Percentiles rank a stretch among this genome's conserved stretches.
Evolutionary conservation across 805 yeast species (phyloP).

Genomic region (Hemisphaericaspora nanyangensis): DNA sequence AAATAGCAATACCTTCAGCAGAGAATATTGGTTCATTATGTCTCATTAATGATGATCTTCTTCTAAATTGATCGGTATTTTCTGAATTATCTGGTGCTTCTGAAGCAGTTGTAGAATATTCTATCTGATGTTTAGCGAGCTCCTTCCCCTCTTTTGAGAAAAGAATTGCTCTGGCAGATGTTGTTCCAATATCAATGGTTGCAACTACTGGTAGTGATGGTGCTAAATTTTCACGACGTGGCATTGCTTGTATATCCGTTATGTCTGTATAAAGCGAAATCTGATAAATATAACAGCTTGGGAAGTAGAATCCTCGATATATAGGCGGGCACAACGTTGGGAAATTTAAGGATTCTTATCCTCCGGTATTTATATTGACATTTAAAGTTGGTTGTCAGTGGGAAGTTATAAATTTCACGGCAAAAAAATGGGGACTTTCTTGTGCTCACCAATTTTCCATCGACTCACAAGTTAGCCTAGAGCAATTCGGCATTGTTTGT

Average conservation of each 20-base stretch:
- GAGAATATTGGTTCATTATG: slow-evolving; percentile 60
- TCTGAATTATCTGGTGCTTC: slow-evolving; percentile 42
- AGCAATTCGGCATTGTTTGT: too few relatives aligned
- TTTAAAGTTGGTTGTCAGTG: too few relatives aligned
- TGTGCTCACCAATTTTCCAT: too few relatives aligned
- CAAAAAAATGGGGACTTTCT: too few relatives aligned
- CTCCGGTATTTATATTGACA: too few relatives aligned
- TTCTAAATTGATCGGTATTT: slow-evolving; percentile 44
- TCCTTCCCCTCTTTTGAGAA: slow-evolving; percentile 73
- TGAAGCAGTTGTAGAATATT: slow-evolving; percentile 72
- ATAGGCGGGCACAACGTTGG: too few relatives aligned
- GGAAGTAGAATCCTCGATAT: not conserved
- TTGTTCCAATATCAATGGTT: slow-evolving; percentile 86
- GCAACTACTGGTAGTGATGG: slow-evolving; percentile 49
- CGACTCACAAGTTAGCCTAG: too few relatives aligned
- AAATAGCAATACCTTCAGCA: slow-evolving; percentile 70
- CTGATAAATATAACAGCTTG: not conserved
- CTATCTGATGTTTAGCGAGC: slow-evolving; percentile 85
- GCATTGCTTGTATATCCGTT: slow-evolving; percentile 20
- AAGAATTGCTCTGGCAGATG: slow-evolving; percentile 83
- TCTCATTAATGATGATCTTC: slow-evolving; percentile 40
- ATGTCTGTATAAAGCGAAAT: not conserved
- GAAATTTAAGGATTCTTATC: too few relatives aligned
- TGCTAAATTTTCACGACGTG: slow-evolving; percentile 40
- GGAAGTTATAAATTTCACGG: too few relatives aligned